Evolutionary conservation across 108 stramenopile genomes (phyloP).

Genomic region (Nitzschia sp.): DNA sequence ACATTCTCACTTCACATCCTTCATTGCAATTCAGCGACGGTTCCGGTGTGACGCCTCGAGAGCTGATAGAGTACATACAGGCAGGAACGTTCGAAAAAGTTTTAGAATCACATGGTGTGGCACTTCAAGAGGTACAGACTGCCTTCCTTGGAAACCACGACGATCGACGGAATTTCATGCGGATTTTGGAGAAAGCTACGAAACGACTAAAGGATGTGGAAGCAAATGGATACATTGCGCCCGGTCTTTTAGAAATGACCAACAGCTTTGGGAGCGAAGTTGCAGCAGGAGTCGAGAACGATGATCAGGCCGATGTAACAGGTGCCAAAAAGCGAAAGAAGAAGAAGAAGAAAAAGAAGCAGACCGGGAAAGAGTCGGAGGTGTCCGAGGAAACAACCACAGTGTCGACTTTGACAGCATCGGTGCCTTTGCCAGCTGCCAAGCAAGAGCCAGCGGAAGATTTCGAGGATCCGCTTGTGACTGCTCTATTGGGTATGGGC

Average conservation of each 20-base stretch:
- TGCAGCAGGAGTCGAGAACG: neutral
- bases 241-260: constrained; percentile 14
- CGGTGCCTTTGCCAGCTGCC: neutral
- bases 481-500: constrained; percentile 79
- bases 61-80: constrained; percentile 50
- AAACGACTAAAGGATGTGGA: constrained; percentile 54
- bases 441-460: constrained; percentile 21
- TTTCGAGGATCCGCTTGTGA: constrained; percentile 61
- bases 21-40: constrained; percentile 22
- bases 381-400: neutral
- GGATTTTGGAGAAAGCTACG: constrained; percentile 34
- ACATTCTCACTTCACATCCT: neutral
- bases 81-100: constrained; percentile 41
- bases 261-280: neutral
- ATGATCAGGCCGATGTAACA: neutral
- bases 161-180: constrained; percentile 42
- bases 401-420: neutral
- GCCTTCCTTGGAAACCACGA: constrained; percentile 32
- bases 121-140: constrained; percentile 54
- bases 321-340: constrained; percentile 27
- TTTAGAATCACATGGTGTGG: constrained; percentile 58
- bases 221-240: constrained; percentile 52
- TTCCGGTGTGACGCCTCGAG: constrained; percentile 54
- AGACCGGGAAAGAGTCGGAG: constrained; percentile 23
- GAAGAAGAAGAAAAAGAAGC: constrained; percentile 37